Conservation (phyloP, 352 stramenopile genomes). For the Thalassiosira delicatula region DNA sequence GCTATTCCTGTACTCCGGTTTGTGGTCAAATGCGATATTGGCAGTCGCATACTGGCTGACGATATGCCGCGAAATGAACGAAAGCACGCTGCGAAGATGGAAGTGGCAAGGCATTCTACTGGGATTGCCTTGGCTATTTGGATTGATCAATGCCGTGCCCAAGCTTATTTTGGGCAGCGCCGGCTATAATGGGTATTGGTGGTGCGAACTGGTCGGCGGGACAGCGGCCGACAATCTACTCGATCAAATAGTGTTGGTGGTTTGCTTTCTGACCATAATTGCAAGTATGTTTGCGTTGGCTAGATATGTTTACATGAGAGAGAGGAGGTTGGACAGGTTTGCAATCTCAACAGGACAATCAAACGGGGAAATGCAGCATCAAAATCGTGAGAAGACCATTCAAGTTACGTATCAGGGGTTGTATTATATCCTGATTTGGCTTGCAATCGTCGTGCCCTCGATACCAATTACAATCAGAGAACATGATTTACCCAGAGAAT, state of each 20-base stretch:
- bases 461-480: too few relatives aligned
- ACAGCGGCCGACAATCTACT: not conserved
- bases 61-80: not conserved
- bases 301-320: too few relatives aligned
- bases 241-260: conserved; percentile 1
- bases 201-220: not conserved
- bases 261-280: too few relatives aligned
- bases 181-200: not conserved
- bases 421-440: too few relatives aligned
- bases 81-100: not conserved
- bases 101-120: not conserved
- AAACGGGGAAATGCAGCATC: too few relatives aligned
- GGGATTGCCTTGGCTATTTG: not conserved
- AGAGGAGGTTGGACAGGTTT: too few relatives aligned
- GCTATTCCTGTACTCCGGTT: not conserved
- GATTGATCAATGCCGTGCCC: not conserved
- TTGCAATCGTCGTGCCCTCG: too few relatives aligned
- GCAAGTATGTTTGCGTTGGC: too few relatives aligned
- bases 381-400: too few relatives aligned
- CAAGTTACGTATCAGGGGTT: too few relatives aligned
- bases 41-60: not conserved
- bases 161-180: not conserved
- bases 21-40: not conserved
- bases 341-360: too few relatives aligned
- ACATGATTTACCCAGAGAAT: too few relatives aligned